Evolutionary conservation across 2,329 filamentous ascomycete species (phyloP).

Genomic region (Periconia digitata): DNA sequence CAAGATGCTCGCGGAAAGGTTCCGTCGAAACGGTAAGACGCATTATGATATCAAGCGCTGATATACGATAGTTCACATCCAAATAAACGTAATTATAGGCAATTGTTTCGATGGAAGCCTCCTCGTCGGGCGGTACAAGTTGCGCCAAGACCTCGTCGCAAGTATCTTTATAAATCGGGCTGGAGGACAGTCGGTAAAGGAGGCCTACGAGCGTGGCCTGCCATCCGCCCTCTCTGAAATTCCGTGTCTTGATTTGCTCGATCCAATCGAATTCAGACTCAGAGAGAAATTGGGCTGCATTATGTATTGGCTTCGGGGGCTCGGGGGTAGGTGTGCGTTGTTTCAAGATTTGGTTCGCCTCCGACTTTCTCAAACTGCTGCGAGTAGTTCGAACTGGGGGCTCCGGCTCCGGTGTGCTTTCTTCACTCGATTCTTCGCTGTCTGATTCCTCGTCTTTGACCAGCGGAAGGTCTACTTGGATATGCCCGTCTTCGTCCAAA

Average conservation of each 20-base stretch:
- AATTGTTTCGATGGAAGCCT: constrained; percentile 76
- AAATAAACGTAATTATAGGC: constrained; percentile 71
- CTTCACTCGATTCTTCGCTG: constrained; percentile 50
- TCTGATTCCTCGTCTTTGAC: constrained; percentile 51
- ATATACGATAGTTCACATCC: constrained; percentile 79
- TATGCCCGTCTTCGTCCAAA: constrained; percentile 76
- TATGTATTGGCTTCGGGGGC: constrained; percentile 52
- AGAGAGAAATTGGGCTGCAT: constrained; percentile 73
- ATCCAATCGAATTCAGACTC: constrained; percentile 77
- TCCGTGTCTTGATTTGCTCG: constrained; percentile 76
- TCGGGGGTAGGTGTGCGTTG: constrained; percentile 43
- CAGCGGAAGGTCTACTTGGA: constrained; percentile 77
- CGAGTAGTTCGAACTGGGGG: constrained; percentile 78
- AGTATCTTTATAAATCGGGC: constrained; percentile 65
- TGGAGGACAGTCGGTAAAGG: constrained; percentile 79
- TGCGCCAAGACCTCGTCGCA: constrained; percentile 80
- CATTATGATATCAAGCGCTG: constrained; percentile 80
- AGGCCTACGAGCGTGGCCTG: constrained; percentile 85
- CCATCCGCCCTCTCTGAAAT: constrained; percentile 90
- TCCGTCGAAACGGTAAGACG: constrained; percentile 85
- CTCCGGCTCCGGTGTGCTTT: constrained; percentile 64
- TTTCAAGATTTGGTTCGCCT: constrained; percentile 60
- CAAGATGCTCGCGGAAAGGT: constrained; percentile 82
- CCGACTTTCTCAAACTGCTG: constrained; percentile 80
- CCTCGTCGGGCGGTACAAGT: constrained; percentile 75